Evolutionary conservation across 1,284 basidiomycete genomes (phyloP), one percentile per base, ranked within the genome.

Genomic region (Testicularia cyperi): DNA sequence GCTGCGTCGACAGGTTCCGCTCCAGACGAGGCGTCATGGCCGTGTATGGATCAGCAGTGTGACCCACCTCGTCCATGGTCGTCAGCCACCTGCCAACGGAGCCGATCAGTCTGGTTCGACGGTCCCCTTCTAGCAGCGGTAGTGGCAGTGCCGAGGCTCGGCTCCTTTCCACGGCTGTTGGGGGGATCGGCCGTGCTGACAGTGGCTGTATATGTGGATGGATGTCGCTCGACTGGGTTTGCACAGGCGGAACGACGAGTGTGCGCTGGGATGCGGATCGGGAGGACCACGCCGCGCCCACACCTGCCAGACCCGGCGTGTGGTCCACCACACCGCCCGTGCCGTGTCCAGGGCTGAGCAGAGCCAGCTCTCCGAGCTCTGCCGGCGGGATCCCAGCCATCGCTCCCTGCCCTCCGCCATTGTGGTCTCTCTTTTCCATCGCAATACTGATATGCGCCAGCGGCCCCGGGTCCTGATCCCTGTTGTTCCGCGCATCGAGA

Each of bases 231-330:
- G n/a, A n/a, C n/a, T n/a, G n/a, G n/a, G n/a, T n/a, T n/a, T n/a
- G n/a, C n/a, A n/a, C n/a, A n/a, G n/a, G n/a, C n/a, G n/a, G n/a
- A n/a, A n/a, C n/a, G n/a, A n/a, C n/a, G n/a, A n/a, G n/a, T n/a
- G n/a, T n/a, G n/a, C 3, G 35, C 41, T 16, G 30, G 30, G 14
- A 8, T 16, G 9, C 9, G 8, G 9, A 19, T 9, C 13, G 30
- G 9, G 13, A 9, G 14, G 55, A 46, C 54, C 63, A 63, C 1
- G 38, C 60, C 16, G 60, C 54, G 21, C 58, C 53, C 1, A 57
- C 48, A 9, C 55, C 53, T 24, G 57, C 57, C 6, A 62, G 29
- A 8, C 58, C 62, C 4, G 58, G 58, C 1, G 62, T 65, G 31
- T 20, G 48, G 18, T 58, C 55, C 13, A 42, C 20, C 14, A 9